phyloP scores from a whole-genome alignment of 345 rosid genomes.

The Microthlaspi erraticum region DNA sequence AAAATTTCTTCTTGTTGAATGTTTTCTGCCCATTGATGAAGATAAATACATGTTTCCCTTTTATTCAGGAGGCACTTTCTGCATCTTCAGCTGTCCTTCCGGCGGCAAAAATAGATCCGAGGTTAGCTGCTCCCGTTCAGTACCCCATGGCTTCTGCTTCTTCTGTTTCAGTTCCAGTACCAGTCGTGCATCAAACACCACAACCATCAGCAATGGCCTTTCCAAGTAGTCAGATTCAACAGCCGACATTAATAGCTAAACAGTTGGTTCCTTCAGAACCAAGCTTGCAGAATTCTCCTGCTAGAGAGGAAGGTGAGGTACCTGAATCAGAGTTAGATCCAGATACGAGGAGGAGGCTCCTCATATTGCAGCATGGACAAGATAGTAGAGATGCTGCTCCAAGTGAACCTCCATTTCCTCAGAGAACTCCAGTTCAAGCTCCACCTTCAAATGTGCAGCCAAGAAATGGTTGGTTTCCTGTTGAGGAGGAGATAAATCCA shows the following conservation, averaged over 20 bases:
- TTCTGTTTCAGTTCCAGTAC: conserved; percentile 60
- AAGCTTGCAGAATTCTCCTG: conserved; percentile 89
- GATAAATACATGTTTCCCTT: conserved; percentile 17
- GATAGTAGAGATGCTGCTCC: conserved; percentile 77
- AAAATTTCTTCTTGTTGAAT: conserved; percentile 9
- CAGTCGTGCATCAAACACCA: conserved; percentile 44
- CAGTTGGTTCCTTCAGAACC: conserved; percentile 70
- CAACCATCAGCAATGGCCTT: conserved; percentile 57
- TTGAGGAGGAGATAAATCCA: conserved; percentile 88
- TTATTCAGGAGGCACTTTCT: conserved; percentile 77
- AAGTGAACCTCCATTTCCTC: conserved; percentile 72
- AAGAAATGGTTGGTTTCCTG: conserved; percentile 75
- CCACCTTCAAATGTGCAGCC: conserved; percentile 67
- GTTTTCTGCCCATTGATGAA: conserved; percentile 16
- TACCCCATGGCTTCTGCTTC: conserved; percentile 61
- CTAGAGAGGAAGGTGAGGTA: conserved; percentile 99
- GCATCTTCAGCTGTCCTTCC: conserved; percentile 64
- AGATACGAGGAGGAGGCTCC: conserved; percentile 94
- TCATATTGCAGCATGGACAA: conserved; percentile 97
- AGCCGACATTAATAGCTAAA: conserved; percentile 58
- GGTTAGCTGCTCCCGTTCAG: conserved; percentile 62
- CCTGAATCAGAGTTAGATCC: conserved; percentile 99
- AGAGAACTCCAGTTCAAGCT: conserved; percentile 65
- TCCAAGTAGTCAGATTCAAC: conserved; percentile 62
- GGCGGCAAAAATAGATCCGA: conserved; percentile 63